Base-by-base conservation (phyloP, 441 rosid genomes). In the Gossypium schwendimanii region DNA sequence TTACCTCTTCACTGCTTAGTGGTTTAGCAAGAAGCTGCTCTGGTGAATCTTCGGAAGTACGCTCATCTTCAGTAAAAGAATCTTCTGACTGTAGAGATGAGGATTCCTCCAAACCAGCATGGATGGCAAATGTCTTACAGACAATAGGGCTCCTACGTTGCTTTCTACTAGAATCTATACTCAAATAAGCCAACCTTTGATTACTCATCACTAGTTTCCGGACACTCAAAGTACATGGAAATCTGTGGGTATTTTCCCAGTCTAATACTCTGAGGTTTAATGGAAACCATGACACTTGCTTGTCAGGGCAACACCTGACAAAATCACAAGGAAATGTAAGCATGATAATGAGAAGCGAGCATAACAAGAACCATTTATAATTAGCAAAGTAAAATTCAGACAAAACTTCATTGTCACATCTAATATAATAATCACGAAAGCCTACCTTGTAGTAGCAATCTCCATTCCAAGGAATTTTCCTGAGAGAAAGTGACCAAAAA, bases 1-100 rank as follows among this genome's bases (percentile, higher is more conserved):
- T 79, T 69, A 89, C 97, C 87, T 91, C 89, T 0, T 85, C 89
- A 65, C 82, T 84, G 72, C 75, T 76, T 75, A 90, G 70, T 49
- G 91, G 89, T 72, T 81, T 81, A 65, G 84, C 64, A 71, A 80
- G 77, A 79, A 75, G 71, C 33, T 84, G 81, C 20, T 81, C 76
- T 3, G 81, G 66, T 53, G 88, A 81, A 77, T 81, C 86, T 61
- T 76, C 73, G 4, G 82, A 74, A 60, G 73, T 68, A 63, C 60
- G 31, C 61, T 78, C 88, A 60, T 76, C 84, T 36, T 85, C 82
- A 8, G 0, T 23, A 0, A 63, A 57, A 69, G 60, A 24, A 70
- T 75, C 80, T 70, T 76, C 87, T 3, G 82, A 67, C 61, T 70
- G 70, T 23, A 58, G 23, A 2, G 87, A 76, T 0, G 86, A 80